Evolutionary conservation across 306 rosid genomes (phyloP).

Genomic region (Cucurbita ficifolia): DNA sequence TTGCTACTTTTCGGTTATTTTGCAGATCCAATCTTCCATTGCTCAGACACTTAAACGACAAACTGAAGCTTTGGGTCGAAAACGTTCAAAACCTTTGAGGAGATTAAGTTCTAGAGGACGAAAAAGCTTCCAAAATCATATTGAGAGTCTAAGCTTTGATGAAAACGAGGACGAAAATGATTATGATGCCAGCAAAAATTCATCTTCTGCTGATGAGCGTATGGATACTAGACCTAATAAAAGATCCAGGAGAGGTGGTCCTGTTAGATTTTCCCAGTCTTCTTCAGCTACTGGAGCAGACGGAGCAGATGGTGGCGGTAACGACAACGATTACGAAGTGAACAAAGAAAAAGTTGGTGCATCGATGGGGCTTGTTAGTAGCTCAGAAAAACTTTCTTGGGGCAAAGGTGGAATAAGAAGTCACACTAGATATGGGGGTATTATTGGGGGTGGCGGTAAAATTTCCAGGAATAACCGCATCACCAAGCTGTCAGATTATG

Average conservation of each 20-base stretch:
- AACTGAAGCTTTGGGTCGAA: constrained; percentile 52
- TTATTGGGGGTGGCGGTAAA: constrained; percentile 32
- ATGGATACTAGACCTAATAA: constrained; percentile 36
- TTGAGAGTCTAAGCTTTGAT: constrained; percentile 31
- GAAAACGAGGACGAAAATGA: constrained; percentile 45
- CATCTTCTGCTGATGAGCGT: constrained; percentile 47
- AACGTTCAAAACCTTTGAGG: constrained; percentile 36
- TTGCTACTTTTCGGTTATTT: constrained; percentile 5
- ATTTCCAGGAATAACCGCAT: constrained; percentile 35
- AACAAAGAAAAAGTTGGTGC: constrained; percentile 30
- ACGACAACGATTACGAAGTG: constrained; percentile 38
- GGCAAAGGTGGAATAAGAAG: constrained; percentile 58
- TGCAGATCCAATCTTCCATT: constrained; percentile 61
- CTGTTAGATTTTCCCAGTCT: constrained; percentile 39
- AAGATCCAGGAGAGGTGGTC: constrained; percentile 34
- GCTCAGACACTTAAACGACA: constrained; percentile 50
- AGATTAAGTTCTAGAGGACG: constrained; percentile 34
- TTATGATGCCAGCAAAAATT: constrained; percentile 38
- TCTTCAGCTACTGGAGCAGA: constrained; percentile 27
- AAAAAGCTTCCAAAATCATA: constrained; percentile 30
- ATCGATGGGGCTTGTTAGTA: constrained; percentile 31
- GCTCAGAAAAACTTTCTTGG: constrained; percentile 62
- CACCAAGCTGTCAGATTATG: constrained; percentile 40
- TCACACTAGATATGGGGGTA: constrained; percentile 43
- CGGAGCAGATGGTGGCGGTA: constrained; percentile 35